Evolutionary conservation across 1,139 yeast species (phyloP).

Genomic region (Hyphopichia khmerensis): DNA sequence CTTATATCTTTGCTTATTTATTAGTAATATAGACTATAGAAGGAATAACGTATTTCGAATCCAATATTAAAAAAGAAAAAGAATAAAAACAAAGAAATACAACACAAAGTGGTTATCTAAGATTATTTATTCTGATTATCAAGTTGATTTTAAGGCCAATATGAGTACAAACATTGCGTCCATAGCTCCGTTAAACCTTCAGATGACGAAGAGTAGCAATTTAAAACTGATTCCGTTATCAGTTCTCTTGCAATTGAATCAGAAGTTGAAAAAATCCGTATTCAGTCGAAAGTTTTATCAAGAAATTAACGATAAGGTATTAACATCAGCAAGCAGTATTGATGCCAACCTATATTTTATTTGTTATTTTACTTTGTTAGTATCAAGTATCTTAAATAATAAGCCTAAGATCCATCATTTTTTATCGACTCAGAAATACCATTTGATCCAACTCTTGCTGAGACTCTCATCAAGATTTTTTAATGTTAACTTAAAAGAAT

Average conservation of each 20-base stretch:
- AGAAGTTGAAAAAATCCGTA: conserved; percentile 21
- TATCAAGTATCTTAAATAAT: conserved; percentile 42
- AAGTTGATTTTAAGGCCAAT: background rate
- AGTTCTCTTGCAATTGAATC: conserved; percentile 20
- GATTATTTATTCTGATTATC: background rate
- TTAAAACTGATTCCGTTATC: conserved; percentile 14
- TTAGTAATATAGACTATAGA: too few relatives aligned
- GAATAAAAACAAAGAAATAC: too few relatives aligned
- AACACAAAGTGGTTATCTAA: too few relatives aligned
- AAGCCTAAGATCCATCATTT: conserved; percentile 32
- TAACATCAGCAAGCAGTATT: conserved; percentile 34
- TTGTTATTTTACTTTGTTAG: conserved; percentile 42
- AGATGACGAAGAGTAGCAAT: conserved; percentile 4
- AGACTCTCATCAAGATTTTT: conserved; percentile 8
- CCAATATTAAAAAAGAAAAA: too few relatives aligned
- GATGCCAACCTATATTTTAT: conserved; percentile 44
- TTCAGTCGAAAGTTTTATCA: conserved; percentile 41
- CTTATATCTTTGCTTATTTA: too few relatives aligned
- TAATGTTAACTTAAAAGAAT: conserved; percentile 16
- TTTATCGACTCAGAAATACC: conserved; percentile 26
- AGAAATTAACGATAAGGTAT: conserved; percentile 42
- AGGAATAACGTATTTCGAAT: too few relatives aligned
- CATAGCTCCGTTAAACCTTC: conserved; percentile 14
- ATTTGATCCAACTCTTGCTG: conserved; percentile 19
- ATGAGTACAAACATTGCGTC: conserved; percentile 8